Evolutionary conservation across 164 flowering plant species (phyloP).

Genomic region (Echeveria elegans): DNA sequence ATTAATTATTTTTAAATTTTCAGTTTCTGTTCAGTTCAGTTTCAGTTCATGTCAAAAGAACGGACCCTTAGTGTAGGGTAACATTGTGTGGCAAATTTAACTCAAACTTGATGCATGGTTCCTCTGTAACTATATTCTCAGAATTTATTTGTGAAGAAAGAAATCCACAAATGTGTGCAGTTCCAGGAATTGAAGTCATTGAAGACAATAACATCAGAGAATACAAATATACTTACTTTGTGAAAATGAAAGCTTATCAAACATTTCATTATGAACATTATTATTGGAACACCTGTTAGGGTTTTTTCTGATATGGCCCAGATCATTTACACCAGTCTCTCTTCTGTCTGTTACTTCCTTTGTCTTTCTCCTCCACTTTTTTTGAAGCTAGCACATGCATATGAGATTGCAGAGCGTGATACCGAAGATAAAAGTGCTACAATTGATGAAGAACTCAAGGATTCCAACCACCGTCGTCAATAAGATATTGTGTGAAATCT

Average conservation of each 20-base stretch:
- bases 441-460: not conserved
- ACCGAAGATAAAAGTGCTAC: not conserved
- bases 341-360: not conserved
- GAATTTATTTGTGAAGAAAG: too few relatives aligned
- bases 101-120: too few relatives aligned
- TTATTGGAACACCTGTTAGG: not conserved
- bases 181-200: not conserved
- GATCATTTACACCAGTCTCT: not conserved
- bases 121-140: not conserved
- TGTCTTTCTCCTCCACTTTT: conserved; percentile 1
- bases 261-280: not conserved
- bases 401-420: not conserved
- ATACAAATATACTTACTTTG: not conserved
- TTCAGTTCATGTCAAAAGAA: too few relatives aligned
- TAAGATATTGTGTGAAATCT: not conserved
- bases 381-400: not conserved
- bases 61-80: too few relatives aligned
- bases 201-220: not conserved
- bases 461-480: not conserved
- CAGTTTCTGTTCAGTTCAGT: too few relatives aligned
- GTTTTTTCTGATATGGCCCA: not conserved
- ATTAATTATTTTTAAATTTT: too few relatives aligned
- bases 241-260: not conserved
- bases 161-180: not conserved
- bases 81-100: too few relatives aligned